Conservation (phyloP, 169 alveolate genomes). For the Plasmodium vivax region DNA sequence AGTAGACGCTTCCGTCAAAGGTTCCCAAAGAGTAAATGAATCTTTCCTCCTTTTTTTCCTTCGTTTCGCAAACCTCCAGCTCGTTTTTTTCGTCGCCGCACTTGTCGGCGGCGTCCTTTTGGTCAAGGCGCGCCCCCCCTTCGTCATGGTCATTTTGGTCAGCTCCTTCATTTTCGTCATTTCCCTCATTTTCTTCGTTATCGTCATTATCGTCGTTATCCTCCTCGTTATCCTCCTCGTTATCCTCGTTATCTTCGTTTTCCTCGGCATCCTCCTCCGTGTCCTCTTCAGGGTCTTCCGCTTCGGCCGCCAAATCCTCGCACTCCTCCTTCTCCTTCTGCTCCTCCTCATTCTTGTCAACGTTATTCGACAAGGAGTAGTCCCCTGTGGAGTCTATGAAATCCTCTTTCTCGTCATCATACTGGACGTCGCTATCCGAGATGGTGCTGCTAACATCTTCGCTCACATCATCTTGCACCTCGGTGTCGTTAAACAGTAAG, state of each 20-base stretch:
- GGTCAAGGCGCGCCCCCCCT: conserved; percentile 41
- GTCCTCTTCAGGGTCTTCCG: conserved; percentile 23
- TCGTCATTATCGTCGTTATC: conserved; percentile 17
- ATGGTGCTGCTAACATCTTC: conserved; percentile 56
- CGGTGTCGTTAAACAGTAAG: conserved; percentile 47
- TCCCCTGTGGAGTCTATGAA: conserved; percentile 16
- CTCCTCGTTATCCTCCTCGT: neutral
- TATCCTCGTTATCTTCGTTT: conserved; percentile 2
- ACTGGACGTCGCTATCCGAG: conserved; percentile 45
- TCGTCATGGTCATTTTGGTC: conserved; percentile 7
- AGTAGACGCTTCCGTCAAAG: conserved; percentile 89
- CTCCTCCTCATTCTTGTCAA: conserved; percentile 23
- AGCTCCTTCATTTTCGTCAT: neutral
- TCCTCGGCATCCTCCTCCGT: conserved; percentile 18
- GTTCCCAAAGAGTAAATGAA: conserved; percentile 90
- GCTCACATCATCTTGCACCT: conserved; percentile 34
- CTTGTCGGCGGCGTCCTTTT: neutral
- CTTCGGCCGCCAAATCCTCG: conserved; percentile 15
- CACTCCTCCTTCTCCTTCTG: conserved; percentile 10
- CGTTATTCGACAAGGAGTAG: conserved; percentile 8
- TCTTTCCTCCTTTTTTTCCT: conserved; percentile 83
- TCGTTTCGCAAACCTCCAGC: conserved; percentile 76
- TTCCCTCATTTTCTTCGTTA: conserved; percentile 9
- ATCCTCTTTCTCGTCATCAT: conserved; percentile 11
- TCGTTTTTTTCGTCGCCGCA: conserved; percentile 52